Percentiles rank a stretch among this genome's conserved stretches.
phyloP scores from a whole-genome alignment of 495 filamentous ascomycete species.

The Penicillium bialowiezense region DNA sequence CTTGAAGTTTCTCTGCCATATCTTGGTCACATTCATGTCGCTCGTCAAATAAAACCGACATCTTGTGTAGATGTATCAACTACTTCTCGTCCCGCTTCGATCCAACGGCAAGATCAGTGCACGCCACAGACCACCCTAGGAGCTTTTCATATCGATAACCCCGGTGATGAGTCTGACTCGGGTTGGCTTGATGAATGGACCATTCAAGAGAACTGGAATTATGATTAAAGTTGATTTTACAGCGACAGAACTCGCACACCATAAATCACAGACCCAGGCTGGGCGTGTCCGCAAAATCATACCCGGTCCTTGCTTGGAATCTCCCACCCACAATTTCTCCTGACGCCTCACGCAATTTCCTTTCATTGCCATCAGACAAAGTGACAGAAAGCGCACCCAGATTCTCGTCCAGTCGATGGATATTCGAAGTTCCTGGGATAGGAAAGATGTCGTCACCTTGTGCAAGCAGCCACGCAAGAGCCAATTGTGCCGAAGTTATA shows the following conservation, averaged over 20 bases:
- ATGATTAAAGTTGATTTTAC: neutral
- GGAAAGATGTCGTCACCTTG: conserved; percentile 61
- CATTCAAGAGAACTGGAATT: neutral
- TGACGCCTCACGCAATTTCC: conserved; percentile 8
- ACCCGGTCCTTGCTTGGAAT: conserved; percentile 20
- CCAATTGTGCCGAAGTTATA: conserved; percentile 46
- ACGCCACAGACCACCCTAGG: no score
- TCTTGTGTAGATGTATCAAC: neutral
- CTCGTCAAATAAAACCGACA: neutral
- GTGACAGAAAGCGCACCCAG: conserved; percentile 18
- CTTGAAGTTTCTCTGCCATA: conserved; percentile 31
- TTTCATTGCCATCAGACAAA: conserved; percentile 17
- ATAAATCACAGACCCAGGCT: conserved; percentile 5
- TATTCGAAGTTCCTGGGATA: conserved; percentile 58
- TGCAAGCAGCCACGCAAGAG: conserved; percentile 56
- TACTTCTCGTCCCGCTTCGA: no score
- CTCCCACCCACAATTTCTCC: conserved; percentile 11
- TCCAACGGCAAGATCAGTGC: no score
- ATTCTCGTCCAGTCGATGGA: conserved; percentile 58
- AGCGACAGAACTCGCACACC: neutral
- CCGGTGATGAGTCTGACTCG: neutral
- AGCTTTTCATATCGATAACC: no score
- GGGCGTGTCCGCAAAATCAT: conserved; percentile 25
- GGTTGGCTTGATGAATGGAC: conserved; percentile 1
- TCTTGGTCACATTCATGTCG: conserved; percentile 39